A percentile compares a stretch with the other conserved stretches of the same genome.
These are phyloP conservation scores for Fusarium coffeatum DNA, from an alignment of 2,329 filamentous ascomycete species.

Conservation along the genomic window DNA sequence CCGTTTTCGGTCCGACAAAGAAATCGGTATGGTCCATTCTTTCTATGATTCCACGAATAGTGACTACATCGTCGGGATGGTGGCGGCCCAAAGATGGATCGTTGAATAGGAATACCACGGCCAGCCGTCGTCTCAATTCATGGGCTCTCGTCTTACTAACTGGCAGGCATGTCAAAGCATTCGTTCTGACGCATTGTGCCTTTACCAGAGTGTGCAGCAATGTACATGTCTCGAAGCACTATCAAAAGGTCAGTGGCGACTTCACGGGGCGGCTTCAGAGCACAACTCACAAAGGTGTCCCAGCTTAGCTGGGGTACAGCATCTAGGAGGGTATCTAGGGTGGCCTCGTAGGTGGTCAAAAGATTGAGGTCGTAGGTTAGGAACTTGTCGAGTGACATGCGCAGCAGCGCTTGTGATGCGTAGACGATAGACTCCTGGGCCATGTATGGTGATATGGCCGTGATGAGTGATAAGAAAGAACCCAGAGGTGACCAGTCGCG, in stretches of 20 bases:
- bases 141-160: constrained; percentile 61
- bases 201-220: constrained; percentile 60
- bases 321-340: constrained; percentile 58
- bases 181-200: constrained; percentile 64
- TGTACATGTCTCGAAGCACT: constrained; percentile 64
- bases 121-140: constrained; percentile 73
- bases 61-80: constrained; percentile 56
- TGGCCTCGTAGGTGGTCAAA: constrained; percentile 53
- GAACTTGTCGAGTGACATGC: constrained; percentile 66
- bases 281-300: constrained; percentile 57
- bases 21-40: constrained; percentile 64
- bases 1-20: constrained; percentile 63
- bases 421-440: constrained; percentile 51
- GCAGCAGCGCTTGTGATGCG: constrained; percentile 61
- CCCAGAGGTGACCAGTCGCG: constrained; percentile 60
- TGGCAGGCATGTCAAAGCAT: constrained; percentile 70
- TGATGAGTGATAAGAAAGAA: constrained; percentile 58
- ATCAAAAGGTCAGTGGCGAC: constrained; percentile 10
- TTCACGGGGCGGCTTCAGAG: background rate
- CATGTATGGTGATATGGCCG: constrained; percentile 53
- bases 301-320: constrained; percentile 55
- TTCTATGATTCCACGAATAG: constrained; percentile 58
- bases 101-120: constrained; percentile 71
- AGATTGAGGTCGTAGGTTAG: constrained; percentile 59
- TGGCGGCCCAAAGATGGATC: constrained; percentile 57